phyloP scores from a whole-genome alignment of 139 green algal species.

The Chlorella sp. region DNA sequence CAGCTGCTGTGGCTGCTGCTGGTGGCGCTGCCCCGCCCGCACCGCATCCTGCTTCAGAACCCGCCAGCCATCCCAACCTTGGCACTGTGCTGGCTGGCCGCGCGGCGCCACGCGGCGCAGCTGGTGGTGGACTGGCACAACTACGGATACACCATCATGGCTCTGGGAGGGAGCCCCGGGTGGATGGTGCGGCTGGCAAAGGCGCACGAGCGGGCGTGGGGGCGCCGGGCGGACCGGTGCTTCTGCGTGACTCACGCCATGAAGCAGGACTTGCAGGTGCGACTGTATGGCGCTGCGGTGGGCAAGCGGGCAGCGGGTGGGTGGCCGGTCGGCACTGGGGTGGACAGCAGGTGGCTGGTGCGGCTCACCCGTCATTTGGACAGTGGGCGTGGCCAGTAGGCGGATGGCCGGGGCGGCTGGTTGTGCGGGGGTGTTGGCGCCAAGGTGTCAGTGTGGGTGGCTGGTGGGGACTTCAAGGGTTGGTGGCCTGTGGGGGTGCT shows the following conservation, averaged over 20 bases:
- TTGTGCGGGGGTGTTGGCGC: too few relatives aligned
- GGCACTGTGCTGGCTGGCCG: conserved; percentile 59
- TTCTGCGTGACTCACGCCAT: conserved; percentile 90
- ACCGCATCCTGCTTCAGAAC: conserved; percentile 72
- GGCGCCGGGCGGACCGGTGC: conserved; percentile 26
- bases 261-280: conserved; percentile 53
- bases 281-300: too few relatives aligned
- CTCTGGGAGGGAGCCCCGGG: conserved; percentile 23
- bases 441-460: too few relatives aligned
- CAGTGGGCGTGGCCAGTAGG: too few relatives aligned
- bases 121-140: conserved; percentile 98
- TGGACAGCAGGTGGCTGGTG: not conserved
- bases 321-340: not conserved
- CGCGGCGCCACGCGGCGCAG: conserved; percentile 41
- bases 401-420: too few relatives aligned
- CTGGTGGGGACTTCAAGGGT: too few relatives aligned
- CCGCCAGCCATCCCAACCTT: conserved; percentile 88
- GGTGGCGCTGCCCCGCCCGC: conserved; percentile 35
- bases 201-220: conserved; percentile 60
- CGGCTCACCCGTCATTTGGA: not conserved
- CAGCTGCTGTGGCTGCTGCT: conserved; percentile 60
- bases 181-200: conserved; percentile 50
- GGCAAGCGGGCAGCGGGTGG: not conserved
- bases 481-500: too few relatives aligned
- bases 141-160: conserved; percentile 86